phyloP scores from a whole-genome alignment of 169 alveolate species.

The Cryptosporidium parvum region DNA sequence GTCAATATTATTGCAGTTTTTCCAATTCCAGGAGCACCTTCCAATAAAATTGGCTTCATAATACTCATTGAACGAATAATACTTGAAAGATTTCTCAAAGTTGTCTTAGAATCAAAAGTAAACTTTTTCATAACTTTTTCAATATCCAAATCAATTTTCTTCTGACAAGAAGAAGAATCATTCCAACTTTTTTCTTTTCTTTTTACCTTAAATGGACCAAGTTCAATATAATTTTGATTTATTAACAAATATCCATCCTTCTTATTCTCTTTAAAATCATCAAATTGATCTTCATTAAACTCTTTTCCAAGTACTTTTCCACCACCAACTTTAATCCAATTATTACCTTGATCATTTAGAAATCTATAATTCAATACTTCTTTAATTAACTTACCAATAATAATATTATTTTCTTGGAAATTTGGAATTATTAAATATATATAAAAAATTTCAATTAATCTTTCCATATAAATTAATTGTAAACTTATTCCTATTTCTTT shows the following conservation, averaged over 20 bases:
- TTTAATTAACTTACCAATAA: background rate
- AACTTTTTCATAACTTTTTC: constrained; percentile 74
- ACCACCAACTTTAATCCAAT: constrained; percentile 11
- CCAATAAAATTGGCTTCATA: constrained; percentile 93
- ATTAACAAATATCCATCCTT: background rate
- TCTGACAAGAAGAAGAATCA: background rate
- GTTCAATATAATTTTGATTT: background rate
- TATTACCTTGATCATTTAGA: background rate
- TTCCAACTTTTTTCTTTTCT: background rate
- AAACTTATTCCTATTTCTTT: background rate
- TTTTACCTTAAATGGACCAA: constrained; percentile 51
- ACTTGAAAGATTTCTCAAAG: constrained; percentile 89
- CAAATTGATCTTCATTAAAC: background rate
- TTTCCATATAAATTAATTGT: background rate
- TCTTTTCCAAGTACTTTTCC: background rate
- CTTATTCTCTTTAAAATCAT: background rate
- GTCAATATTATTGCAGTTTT: constrained; percentile 95
- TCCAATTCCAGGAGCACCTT: constrained; percentile 99
- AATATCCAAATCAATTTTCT: background rate
- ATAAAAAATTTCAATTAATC: background rate
- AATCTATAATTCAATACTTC: background rate
- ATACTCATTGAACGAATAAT: constrained; percentile 91
- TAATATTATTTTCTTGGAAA: background rate
- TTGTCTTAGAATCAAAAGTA: constrained; percentile 90
- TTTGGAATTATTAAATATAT: background rate